Evolutionary conservation across 1,284 basidiomycete species (phyloP).

Genomic region (Fomitopsis palustris): DNA sequence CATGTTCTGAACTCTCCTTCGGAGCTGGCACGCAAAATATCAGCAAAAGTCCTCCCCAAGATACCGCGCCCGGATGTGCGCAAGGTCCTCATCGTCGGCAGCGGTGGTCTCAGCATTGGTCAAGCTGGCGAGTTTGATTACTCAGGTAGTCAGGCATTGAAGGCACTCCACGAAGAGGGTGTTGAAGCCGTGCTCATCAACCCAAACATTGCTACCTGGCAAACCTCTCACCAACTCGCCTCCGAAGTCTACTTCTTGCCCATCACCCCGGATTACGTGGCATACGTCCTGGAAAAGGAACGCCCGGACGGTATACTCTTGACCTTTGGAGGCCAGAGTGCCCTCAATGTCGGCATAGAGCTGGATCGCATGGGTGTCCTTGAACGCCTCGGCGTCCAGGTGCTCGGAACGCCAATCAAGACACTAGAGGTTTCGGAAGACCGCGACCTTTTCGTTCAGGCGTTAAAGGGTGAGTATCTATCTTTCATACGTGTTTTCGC

Average conservation of each 20-base stretch:
- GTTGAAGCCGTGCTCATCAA: conserved; percentile 96
- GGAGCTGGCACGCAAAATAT: conserved; percentile 87
- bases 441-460: conserved; percentile 95
- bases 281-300: conserved; percentile 98
- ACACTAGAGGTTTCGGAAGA: conserved; percentile 97
- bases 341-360: conserved; percentile 96
- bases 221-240: conserved; percentile 95
- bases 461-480: conserved; percentile 75
- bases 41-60: conserved; percentile 87
- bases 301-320: conserved; percentile 96
- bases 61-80: conserved; percentile 86
- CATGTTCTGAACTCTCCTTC: conserved; percentile 90
- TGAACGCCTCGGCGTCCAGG: conserved; percentile 91
- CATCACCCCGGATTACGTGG: conserved; percentile 96
- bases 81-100: conserved; percentile 96
- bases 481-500: neutral
- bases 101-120: conserved; percentile 94
- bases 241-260: conserved; percentile 98
- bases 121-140: conserved; percentile 99
- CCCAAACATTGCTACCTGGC: conserved; percentile 97
- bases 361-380: conserved; percentile 98
- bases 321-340: conserved; percentile 98
- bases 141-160: conserved; percentile 97
- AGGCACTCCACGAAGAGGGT: conserved; percentile 95
- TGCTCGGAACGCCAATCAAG: conserved; percentile 93